These are phyloP conservation scores for Aspergillus tamarii DNA, from an alignment of 2,329 filamentous ascomycete species.

Conservation along the genomic window DNA sequence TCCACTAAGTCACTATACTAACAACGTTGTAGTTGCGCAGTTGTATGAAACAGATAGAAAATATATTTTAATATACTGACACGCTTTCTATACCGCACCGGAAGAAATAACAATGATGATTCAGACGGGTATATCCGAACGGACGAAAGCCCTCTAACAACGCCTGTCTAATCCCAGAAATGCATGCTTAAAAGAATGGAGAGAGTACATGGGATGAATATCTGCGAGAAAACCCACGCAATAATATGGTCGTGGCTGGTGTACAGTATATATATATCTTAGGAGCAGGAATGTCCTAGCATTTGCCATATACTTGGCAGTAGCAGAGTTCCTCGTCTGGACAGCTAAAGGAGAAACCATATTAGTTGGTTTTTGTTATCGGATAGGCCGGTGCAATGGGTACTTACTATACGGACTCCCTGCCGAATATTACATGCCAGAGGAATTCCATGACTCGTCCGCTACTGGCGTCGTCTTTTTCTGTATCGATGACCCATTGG, in stretches of 20 bases:
- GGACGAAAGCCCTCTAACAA: neutral
- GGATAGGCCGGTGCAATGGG: neutral
- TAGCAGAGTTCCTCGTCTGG: conserved; percentile 40
- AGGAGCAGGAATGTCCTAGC: conserved; percentile 18
- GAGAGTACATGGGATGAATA: neutral
- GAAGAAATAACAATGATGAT: neutral
- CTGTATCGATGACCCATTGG: conserved; percentile 63
- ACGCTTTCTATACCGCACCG: neutral
- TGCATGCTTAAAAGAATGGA: neutral
- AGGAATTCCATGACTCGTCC: conserved; percentile 67
- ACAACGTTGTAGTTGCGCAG: no score
- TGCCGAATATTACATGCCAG: conserved; percentile 63
- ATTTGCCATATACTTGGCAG: conserved; percentile 41
- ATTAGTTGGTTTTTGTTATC: conserved; percentile 15
- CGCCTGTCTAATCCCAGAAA: neutral
- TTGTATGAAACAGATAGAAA: neutral
- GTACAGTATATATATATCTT: neutral
- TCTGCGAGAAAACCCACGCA: neutral
- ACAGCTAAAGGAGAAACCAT: conserved; percentile 26
- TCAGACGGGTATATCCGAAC: neutral
- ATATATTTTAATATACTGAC: neutral
- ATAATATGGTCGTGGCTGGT: neutral
- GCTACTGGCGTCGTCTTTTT: conserved; percentile 57
- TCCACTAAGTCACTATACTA: no score
- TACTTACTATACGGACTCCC: conserved; percentile 45